Conservation (phyloP, 139 green algal species). For the Micromonas pusilla region DNA sequence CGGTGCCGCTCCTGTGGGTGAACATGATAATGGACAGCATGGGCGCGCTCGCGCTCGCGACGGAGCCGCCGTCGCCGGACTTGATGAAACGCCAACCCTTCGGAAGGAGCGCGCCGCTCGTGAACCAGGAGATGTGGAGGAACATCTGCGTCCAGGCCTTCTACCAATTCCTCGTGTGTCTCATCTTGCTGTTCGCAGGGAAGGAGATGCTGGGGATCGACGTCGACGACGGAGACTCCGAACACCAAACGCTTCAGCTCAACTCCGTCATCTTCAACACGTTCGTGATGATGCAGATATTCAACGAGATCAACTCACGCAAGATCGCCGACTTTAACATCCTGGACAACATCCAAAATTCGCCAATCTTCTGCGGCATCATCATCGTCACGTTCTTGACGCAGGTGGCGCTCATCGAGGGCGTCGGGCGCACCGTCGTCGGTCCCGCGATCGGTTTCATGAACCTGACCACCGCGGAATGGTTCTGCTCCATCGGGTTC, state of each 20-base stretch:
- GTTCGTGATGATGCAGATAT: constrained; percentile 89
- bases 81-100: constrained; percentile 77
- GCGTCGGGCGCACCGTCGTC: constrained; percentile 15
- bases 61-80: constrained; percentile 76
- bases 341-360: constrained; percentile 33
- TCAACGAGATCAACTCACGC: constrained; percentile 82
- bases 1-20: constrained; percentile 92
- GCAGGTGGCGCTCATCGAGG: constrained; percentile 23
- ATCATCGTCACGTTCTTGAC: neutral
- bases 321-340: constrained; percentile 39
- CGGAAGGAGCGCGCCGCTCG: constrained; percentile 73
- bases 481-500: constrained; percentile 4
- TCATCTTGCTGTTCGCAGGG: constrained; percentile 71
- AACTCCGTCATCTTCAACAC: constrained; percentile 85
- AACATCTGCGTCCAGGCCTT: constrained; percentile 72
- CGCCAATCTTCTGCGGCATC: constrained; percentile 14
- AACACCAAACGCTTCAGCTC: constrained; percentile 16
- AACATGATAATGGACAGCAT: constrained; percentile 99
- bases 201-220: constrained; percentile 33
- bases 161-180: constrained; percentile 82
- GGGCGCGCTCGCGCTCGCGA: constrained; percentile 76
- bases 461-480: neutral
- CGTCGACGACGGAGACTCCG: neutral
- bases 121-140: constrained; percentile 86
- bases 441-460: constrained; percentile 22